phyloP scores from a whole-genome alignment of 768 basidiomycete genomes.

The Calocybe cyanea region DNA sequence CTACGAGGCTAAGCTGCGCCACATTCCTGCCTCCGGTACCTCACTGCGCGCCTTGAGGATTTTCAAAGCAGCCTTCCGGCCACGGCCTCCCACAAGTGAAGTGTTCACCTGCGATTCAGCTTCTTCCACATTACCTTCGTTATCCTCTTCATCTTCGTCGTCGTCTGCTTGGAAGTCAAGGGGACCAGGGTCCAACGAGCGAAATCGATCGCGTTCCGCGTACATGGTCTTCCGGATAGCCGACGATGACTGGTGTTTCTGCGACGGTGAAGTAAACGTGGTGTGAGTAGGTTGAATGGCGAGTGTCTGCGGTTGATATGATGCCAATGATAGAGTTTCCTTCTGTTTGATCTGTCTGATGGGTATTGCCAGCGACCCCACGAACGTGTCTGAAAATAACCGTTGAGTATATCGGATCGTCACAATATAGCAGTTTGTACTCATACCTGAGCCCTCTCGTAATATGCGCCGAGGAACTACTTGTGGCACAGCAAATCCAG shows the following conservation, averaged over 20 bases:
- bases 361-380: constrained; percentile 59
- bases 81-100: constrained; percentile 38
- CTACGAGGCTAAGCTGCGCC: constrained; percentile 67
- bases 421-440: background rate
- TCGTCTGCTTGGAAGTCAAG: constrained; percentile 55
- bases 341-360: constrained; percentile 40
- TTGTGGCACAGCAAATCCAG: constrained; percentile 12
- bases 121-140: constrained; percentile 16
- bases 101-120: constrained; percentile 18
- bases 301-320: constrained; percentile 52
- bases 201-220: constrained; percentile 62
- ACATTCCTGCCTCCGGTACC: constrained; percentile 72
- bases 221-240: constrained; percentile 59
- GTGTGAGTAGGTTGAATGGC: constrained; percentile 33
- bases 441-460: too few relatives aligned
- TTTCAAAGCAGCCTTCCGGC: constrained; percentile 56
- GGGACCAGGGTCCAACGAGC: constrained; percentile 65
- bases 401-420: background rate
- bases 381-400: constrained; percentile 2
- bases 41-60: constrained; percentile 69
- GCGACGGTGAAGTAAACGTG: constrained; percentile 21
- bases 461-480: constrained; percentile 5
- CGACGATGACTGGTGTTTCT: constrained; percentile 36
- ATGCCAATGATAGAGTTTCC: constrained; percentile 46
- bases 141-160: constrained; percentile 43